A percentile compares a stretch with the other conserved stretches of the same genome.
phyloP scores from a whole-genome alignment of 2,329 filamentous ascomycete species.

The Verruconis gallopava region DNA sequence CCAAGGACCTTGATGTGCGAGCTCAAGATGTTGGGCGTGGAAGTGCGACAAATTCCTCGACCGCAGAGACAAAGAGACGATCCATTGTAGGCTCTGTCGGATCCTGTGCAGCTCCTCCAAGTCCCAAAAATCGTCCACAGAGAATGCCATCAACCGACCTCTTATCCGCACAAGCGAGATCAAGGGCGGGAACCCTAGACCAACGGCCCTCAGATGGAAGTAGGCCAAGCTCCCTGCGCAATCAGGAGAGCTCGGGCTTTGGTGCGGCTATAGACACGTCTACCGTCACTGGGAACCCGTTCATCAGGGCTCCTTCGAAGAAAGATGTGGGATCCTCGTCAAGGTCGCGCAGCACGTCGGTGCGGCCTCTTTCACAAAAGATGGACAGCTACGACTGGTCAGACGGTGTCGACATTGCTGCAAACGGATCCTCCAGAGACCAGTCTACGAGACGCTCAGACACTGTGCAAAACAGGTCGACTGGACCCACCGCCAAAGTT shows the following conservation, averaged over 20 bases:
- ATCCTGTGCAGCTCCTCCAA: not conserved
- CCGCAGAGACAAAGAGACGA: slow-evolving; percentile 8
- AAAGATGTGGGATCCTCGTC: slow-evolving; percentile 17
- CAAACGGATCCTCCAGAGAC: not conserved
- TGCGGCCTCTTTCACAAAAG: slow-evolving; percentile 5
- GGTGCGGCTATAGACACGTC: slow-evolving; percentile 4
- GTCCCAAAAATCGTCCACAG: slow-evolving; percentile 5
- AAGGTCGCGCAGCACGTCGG: slow-evolving; percentile 10
- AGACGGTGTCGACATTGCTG: slow-evolving; percentile 22
- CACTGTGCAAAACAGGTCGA: not conserved
- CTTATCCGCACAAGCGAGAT: not conserved
- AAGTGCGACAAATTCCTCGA: slow-evolving; percentile 4
- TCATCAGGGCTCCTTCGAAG: slow-evolving; percentile 36
- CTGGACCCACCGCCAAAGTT: slow-evolving; percentile 44
- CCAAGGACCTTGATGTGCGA: not conserved
- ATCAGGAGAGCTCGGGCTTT: slow-evolving; percentile 11
- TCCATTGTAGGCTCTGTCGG: slow-evolving; percentile 5
- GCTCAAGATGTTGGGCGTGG: slow-evolving; percentile 1
- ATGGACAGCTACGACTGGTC: slow-evolving; percentile 38
- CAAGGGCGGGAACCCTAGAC: slow-evolving; percentile 3
- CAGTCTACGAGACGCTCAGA: slow-evolving; percentile 14
- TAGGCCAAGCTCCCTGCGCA: slow-evolving; percentile 6
- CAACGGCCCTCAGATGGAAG: slow-evolving; percentile 4
- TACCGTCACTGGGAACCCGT: slow-evolving; percentile 36
- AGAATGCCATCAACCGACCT: slow-evolving; percentile 8